phyloP scores from a whole-genome alignment of 371 early-diverging fungal species.

The Rhizomucor miehei region DNA sequence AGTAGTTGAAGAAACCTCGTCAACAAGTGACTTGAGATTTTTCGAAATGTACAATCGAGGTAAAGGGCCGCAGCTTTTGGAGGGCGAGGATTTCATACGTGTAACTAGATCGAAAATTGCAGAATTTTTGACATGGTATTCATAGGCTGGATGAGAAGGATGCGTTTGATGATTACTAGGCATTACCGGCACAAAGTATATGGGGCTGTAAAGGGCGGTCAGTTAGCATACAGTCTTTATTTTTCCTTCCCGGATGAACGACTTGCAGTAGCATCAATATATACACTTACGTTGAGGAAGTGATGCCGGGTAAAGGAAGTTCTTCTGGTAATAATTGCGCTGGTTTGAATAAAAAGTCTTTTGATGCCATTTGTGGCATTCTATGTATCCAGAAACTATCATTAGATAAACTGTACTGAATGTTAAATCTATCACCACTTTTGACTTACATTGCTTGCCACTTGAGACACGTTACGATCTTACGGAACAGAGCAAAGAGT shows the following conservation, averaged over 20 bases:
- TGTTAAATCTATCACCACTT: background rate
- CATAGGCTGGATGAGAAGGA: too few species aligned
- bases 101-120: slow-evolving; percentile 36
- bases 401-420: background rate
- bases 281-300: too few species aligned
- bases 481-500: slow-evolving; percentile 31
- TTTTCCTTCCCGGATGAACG: too few species aligned
- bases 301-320: background rate
- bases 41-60: slow-evolving; percentile 49
- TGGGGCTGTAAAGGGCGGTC: too few species aligned
- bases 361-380: background rate
- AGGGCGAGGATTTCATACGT: slow-evolving; percentile 27
- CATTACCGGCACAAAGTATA: too few species aligned
- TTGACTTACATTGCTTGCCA: slow-evolving; percentile 26
- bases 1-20: slow-evolving; percentile 33
- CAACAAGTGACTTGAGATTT: slow-evolving; percentile 34
- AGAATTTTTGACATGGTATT: too few species aligned
- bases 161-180: too few species aligned
- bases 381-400: background rate
- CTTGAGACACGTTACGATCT: slow-evolving; percentile 32
- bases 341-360: slow-evolving; percentile 15
- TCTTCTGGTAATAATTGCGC: slow-evolving; percentile 19
- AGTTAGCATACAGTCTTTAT: too few species aligned
- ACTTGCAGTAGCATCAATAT: too few species aligned
- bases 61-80: slow-evolving; percentile 17